Conservation (phyloP, 192 early-diverging fungal genomes). For the Gonapodya sp. region DNA sequence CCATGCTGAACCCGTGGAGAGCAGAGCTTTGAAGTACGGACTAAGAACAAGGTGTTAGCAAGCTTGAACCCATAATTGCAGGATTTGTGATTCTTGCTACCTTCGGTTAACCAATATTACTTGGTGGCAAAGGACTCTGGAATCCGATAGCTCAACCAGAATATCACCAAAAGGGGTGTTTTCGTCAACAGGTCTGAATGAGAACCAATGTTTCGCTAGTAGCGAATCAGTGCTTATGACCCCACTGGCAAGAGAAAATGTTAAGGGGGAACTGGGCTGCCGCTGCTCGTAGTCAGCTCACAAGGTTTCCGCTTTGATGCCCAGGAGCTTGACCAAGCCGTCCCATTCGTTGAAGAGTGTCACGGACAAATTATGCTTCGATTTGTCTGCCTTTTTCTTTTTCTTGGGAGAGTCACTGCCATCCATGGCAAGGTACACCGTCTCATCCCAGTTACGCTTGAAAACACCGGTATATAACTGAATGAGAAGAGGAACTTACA, state of each 20-base stretch:
- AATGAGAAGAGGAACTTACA: too few relatives aligned
- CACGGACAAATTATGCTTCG: not conserved
- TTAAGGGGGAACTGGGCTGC: not conserved
- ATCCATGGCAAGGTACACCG: not conserved
- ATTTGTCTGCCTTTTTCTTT: not conserved
- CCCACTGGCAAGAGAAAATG: too few relatives aligned
- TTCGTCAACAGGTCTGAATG: not conserved
- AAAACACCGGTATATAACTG: not conserved
- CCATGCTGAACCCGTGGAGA: slow-evolving; percentile 41
- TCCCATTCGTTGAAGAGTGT: not conserved
- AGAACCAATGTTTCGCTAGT: not conserved
- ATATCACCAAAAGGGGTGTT: not conserved
- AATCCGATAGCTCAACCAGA: slow-evolving; percentile 11
- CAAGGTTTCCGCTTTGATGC: not conserved
- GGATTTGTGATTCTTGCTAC: too few relatives aligned
- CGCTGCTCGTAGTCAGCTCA: too few relatives aligned
- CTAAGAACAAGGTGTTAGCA: slow-evolving; percentile 28
- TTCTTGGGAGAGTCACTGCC: not conserved
- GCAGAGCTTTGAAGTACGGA: slow-evolving; percentile 57
- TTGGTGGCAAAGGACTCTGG: slow-evolving; percentile 18
- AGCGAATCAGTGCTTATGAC: not conserved
- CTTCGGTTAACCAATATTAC: slow-evolving; percentile 16
- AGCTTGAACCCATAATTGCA: too few relatives aligned
- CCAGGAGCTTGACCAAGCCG: not conserved
- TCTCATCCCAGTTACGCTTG: not conserved